These are phyloP conservation scores for Plasmodium blacklocki DNA, from an alignment of 169 alveolate genomes.

Conservation along the genomic window DNA sequence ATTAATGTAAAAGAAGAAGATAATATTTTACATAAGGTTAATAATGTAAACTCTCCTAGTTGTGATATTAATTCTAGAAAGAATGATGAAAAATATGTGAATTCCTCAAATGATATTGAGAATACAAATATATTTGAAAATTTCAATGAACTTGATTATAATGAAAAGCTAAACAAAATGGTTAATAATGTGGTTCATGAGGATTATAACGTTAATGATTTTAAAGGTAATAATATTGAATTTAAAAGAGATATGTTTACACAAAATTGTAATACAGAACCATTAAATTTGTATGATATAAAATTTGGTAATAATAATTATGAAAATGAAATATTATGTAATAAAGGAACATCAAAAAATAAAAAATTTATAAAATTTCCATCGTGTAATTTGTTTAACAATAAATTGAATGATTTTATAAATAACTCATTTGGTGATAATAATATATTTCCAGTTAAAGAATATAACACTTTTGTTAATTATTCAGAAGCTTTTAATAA, in stretches of 20 bases:
- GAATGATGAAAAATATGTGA: too few species aligned
- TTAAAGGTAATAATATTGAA: background rate
- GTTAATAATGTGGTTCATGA: background rate
- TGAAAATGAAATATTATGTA: slow-evolving; percentile 9
- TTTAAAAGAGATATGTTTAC: background rate
- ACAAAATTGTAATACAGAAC: background rate
- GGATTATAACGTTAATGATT: background rate
- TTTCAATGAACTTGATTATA: background rate
- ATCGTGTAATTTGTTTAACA: slow-evolving; percentile 26
- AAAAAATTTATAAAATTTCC: slow-evolving; percentile 9
- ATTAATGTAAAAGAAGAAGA: background rate
- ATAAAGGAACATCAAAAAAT: slow-evolving; percentile 2
- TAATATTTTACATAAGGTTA: background rate
- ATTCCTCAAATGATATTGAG: too few species aligned
- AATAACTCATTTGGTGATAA: slow-evolving; percentile 19
- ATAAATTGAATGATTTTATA: slow-evolving; percentile 4
- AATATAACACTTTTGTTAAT: background rate
- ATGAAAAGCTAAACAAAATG: background rate
- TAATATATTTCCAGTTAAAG: slow-evolving; percentile 1
- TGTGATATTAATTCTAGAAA: too few species aligned
- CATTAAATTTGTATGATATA: slow-evolving; percentile 12
- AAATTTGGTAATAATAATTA: slow-evolving; percentile 20
- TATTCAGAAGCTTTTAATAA: slow-evolving; percentile 11
- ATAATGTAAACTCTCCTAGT: background rate
- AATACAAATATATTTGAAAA: too few species aligned